Evolutionary conservation across 2,329 filamentous ascomycete genomes (phyloP).

Genomic region (Aspergillus puulaauensis): DNA sequence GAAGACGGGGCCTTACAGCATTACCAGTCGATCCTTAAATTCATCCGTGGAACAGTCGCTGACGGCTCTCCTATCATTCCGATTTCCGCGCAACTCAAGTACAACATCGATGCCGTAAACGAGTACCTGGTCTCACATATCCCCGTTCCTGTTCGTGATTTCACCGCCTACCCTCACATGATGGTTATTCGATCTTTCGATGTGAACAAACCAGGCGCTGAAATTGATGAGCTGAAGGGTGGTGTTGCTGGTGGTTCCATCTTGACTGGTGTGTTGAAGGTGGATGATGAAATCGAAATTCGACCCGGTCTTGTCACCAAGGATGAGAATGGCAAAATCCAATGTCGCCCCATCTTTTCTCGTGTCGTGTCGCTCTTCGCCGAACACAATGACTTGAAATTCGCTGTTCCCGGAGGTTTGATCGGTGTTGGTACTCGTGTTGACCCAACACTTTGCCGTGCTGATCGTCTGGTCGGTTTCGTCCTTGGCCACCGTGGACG

Average conservation of each 20-base stretch:
- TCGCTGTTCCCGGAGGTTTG: slow-evolving; percentile 93
- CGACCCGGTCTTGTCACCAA: slow-evolving; percentile 97
- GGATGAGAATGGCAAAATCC: slow-evolving; percentile 88
- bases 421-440: slow-evolving; percentile 98
- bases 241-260: slow-evolving; percentile 98
- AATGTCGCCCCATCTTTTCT: slow-evolving; percentile 96
- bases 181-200: slow-evolving; percentile 99
- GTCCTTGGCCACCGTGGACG: slow-evolving; percentile 92
- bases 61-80: slow-evolving; percentile 94
- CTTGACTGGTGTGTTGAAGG: slow-evolving; percentile 91
- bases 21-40: slow-evolving; percentile 96
- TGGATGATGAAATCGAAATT: slow-evolving; percentile 98
- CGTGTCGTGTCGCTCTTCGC: slow-evolving; percentile 93
- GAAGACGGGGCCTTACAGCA: slow-evolving; percentile 92
- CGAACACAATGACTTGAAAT: slow-evolving; percentile 97
- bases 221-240: slow-evolving; percentile 97
- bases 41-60: slow-evolving; percentile 95
- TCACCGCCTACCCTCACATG: slow-evolving; percentile 91
- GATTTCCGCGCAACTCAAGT: slow-evolving; percentile 96
- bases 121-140: slow-evolving; percentile 95
- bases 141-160: slow-evolving; percentile 86
- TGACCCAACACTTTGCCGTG: slow-evolving; percentile 96
- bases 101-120: slow-evolving; percentile 98
- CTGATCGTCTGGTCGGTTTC: slow-evolving; percentile 97
- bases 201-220: slow-evolving; percentile 98